These are phyloP conservation scores for Chaetothyriales sp. DNA, from an alignment of 2,329 filamentous ascomycete genomes.

Conservation along the genomic window DNA sequence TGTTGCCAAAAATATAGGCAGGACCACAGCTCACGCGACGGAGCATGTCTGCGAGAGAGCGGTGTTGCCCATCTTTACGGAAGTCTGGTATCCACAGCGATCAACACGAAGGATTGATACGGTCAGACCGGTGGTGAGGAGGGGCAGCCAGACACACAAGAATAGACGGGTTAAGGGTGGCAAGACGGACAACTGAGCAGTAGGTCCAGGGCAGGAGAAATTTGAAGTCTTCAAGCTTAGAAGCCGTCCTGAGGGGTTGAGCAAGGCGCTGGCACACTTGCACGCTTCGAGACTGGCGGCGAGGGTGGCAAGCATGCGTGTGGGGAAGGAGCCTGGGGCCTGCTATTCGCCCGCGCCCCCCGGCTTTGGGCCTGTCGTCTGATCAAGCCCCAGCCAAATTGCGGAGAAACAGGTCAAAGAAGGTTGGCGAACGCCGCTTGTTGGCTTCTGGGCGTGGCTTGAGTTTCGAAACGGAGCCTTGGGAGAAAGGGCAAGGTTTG, in stretches of 20 bases:
- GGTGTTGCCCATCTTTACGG: not conserved
- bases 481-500: not conserved
- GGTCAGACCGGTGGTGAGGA: not conserved
- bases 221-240: not conserved
- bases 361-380: not conserved
- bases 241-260: slow-evolving; percentile 1
- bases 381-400: not conserved
- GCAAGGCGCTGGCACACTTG: slow-evolving; percentile 2
- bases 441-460: not conserved
- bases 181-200: not conserved
- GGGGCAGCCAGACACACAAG: not conserved
- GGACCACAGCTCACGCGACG: not conserved
- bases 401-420: not conserved
- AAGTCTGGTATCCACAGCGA: not conserved
- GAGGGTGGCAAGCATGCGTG: not conserved
- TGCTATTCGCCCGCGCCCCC: not conserved
- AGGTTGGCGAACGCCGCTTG: not conserved
- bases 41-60: not conserved
- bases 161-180: not conserved
- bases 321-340: not conserved
- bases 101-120: not conserved
- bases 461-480: not conserved
- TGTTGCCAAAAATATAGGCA: not conserved
- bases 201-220: not conserved
- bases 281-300: slow-evolving; percentile 2